These are phyloP conservation scores for Sporisorium graminicola DNA, from an alignment of 1,284 basidiomycete species.

Conservation along the genomic window DNA sequence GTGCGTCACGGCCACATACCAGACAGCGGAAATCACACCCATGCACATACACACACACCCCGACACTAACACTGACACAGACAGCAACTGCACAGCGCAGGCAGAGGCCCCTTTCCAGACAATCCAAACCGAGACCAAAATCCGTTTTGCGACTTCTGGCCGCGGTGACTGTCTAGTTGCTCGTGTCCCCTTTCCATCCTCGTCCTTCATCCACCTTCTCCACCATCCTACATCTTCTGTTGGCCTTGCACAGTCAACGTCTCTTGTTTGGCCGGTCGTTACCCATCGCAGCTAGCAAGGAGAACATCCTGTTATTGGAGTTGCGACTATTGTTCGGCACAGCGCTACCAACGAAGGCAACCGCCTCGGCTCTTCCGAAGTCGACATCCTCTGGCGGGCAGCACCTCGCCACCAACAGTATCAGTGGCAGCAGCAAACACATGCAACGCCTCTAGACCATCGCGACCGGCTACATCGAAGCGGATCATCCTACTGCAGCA, in stretches of 20 bases:
- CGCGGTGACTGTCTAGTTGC: not conserved
- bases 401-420: not conserved
- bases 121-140: conserved; percentile 3
- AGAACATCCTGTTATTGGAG: not conserved
- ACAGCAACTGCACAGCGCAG: not conserved
- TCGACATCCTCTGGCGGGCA: not conserved
- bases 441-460: not conserved
- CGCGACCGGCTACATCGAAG: not conserved
- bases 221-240: not conserved
- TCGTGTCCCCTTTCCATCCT: not conserved
- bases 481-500: not conserved
- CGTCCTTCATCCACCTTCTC: not conserved
- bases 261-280: not conserved
- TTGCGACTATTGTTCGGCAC: not conserved
- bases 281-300: not conserved
- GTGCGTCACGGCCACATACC: conserved; percentile 2
- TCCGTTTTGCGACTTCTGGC: not conserved
- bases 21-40: not conserved
- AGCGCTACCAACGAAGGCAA: not conserved
- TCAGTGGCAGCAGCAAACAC: not conserved
- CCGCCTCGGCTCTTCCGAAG: not conserved
- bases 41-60: no score
- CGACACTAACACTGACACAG: not conserved
- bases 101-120: not conserved
- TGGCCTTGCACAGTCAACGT: not conserved